These are phyloP conservation scores for Ustilago shanxiensis DNA, from an alignment of 1,284 basidiomycete species.

Conservation along the genomic window DNA sequence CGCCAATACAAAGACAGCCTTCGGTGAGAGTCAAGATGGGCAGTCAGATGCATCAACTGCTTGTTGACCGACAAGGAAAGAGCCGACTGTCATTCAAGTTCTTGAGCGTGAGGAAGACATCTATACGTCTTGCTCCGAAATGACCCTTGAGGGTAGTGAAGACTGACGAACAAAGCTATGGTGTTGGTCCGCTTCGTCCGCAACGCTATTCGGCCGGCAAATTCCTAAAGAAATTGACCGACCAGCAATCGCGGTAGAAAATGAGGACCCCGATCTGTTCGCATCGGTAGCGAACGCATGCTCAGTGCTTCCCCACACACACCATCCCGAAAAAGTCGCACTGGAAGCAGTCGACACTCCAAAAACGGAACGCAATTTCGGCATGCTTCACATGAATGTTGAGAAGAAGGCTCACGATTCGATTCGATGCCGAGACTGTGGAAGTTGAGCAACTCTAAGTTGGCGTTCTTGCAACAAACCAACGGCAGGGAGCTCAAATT, in stretches of 20 bases:
- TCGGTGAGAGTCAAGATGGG: no score
- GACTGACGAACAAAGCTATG: neutral
- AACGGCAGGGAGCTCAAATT: neutral
- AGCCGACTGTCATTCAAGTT: slow-evolving; percentile 6
- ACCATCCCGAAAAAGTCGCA: no score
- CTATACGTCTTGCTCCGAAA: slow-evolving; percentile 11
- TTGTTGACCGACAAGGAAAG: slow-evolving; percentile 11
- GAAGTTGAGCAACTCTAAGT: slow-evolving; percentile 4
- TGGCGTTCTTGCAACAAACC: neutral
- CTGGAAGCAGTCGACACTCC: no score
- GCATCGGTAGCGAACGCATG: slow-evolving; percentile 3
- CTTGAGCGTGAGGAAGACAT: neutral
- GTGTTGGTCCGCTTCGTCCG: slow-evolving; percentile 33
- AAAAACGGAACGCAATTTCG: no score
- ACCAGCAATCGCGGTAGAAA: neutral
- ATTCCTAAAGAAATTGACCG: slow-evolving; percentile 1
- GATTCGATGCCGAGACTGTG: neutral
- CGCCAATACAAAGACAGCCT: neutral
- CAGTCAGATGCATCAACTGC: slow-evolving; percentile 12
- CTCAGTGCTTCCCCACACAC: neutral
- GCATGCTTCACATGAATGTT: neutral
- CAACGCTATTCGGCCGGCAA: slow-evolving; percentile 13
- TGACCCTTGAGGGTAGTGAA: slow-evolving; percentile 1
- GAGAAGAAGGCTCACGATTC: neutral
- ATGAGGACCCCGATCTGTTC: slow-evolving; percentile 6